Evolutionary conservation across 495 filamentous ascomycete species (phyloP).

Genomic region (Trichoderma erinaceum): DNA sequence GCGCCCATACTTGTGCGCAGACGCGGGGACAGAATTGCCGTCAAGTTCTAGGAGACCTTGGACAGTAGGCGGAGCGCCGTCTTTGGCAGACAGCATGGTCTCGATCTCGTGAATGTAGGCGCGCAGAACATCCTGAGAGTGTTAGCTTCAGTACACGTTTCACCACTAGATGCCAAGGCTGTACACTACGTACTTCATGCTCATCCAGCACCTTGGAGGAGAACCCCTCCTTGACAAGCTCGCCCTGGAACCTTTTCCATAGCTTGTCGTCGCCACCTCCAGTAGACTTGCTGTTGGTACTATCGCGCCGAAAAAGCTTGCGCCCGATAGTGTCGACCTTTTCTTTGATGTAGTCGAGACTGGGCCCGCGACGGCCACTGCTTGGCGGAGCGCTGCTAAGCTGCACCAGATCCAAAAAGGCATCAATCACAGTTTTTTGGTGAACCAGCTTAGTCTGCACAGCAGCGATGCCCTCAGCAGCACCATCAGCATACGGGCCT

Average conservation of each 20-base stretch:
- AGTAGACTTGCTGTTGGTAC: conserved; percentile 29
- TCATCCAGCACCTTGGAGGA: conserved; percentile 41
- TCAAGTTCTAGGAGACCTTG: conserved; percentile 33
- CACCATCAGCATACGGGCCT: background rate
- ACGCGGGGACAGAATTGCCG: conserved; percentile 12
- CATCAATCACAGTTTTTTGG: conserved; percentile 38
- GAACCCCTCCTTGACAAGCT: conserved; percentile 48
- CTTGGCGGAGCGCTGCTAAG: conserved; percentile 30
- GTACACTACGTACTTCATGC: conserved; percentile 39
- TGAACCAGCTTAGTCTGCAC: conserved; percentile 32
- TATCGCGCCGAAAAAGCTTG: conserved; percentile 35
- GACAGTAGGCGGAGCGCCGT: conserved; percentile 35
- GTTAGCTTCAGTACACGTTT: background rate
- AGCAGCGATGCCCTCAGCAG: conserved; percentile 25
- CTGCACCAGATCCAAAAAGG: conserved; percentile 43
- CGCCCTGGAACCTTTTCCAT: conserved; percentile 49
- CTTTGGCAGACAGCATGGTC: conserved; percentile 28
- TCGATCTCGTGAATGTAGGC: conserved; percentile 51
- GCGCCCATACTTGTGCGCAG: conserved; percentile 13
- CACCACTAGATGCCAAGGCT: background rate
- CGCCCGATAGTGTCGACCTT: conserved; percentile 48
- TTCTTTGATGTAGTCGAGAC: conserved; percentile 39
- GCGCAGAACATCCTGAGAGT: conserved; percentile 43
- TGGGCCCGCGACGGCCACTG: conserved; percentile 17
- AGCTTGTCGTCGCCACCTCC: conserved; percentile 33